These are phyloP conservation scores for Aspergillus diversus DNA, from an alignment of 495 filamentous ascomycete genomes.

Conservation along the genomic window DNA sequence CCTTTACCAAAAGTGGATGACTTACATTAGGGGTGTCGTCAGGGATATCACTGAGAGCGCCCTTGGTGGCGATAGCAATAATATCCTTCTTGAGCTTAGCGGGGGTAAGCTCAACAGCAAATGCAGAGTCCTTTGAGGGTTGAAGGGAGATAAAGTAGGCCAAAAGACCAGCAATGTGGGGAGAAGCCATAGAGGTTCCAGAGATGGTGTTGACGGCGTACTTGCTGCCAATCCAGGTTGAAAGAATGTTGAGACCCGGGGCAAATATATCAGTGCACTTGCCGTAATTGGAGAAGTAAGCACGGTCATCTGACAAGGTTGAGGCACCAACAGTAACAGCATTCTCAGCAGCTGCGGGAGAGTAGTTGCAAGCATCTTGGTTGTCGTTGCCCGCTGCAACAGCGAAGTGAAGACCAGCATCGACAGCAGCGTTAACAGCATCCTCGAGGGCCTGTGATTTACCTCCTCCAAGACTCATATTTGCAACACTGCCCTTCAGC, in stretches of 20 bases:
- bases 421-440: constrained; percentile 91
- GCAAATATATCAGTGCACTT: constrained; percentile 99
- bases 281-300: constrained; percentile 99
- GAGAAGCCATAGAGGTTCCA: constrained; percentile 98
- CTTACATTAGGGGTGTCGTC: constrained; percentile 77
- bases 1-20: constrained; percentile 18
- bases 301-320: constrained; percentile 89
- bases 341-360: constrained; percentile 90
- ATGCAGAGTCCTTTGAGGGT: constrained; percentile 84
- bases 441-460: constrained; percentile 88
- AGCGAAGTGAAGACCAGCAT: constrained; percentile 91
- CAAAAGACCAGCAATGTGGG: constrained; percentile 93
- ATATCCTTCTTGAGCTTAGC: constrained; percentile 91
- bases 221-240: constrained; percentile 97
- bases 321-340: constrained; percentile 97
- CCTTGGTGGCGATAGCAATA: constrained; percentile 80
- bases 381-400: constrained; percentile 99
- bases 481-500: constrained; percentile 98
- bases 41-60: constrained; percentile 82
- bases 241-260: constrained; percentile 93
- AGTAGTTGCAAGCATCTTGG: constrained; percentile 98
- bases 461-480: constrained; percentile 98
- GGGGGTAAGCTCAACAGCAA: constrained; percentile 86
- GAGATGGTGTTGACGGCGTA: constrained; percentile 97
- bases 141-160: constrained; percentile 98